phyloP scores from a whole-genome alignment of 1,284 basidiomycete species.

The Schizophyllum commune region DNA sequence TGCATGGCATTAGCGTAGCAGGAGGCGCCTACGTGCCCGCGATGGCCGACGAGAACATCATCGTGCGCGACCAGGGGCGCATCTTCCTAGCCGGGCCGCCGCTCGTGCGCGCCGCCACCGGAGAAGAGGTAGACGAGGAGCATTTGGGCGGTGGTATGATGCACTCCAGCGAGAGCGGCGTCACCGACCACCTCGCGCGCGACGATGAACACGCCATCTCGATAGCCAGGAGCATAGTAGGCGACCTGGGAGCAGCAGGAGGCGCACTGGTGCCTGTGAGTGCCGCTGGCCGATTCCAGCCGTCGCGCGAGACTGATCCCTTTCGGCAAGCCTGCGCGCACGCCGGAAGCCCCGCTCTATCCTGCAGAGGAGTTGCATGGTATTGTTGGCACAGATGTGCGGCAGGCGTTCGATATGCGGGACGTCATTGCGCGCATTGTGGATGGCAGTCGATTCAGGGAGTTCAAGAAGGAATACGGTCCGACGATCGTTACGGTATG shows the following conservation, averaged over 20 bases:
- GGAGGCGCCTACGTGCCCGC: slow-evolving; percentile 91
- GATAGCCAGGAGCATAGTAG: slow-evolving; percentile 76
- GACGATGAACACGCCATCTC: slow-evolving; percentile 87
- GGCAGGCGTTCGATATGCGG: slow-evolving; percentile 87
- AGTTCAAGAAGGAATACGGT: slow-evolving; percentile 95
- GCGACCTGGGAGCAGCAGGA: slow-evolving; percentile 66
- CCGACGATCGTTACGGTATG: slow-evolving; percentile 82
- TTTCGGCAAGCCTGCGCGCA: slow-evolving; percentile 41
- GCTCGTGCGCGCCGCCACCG: slow-evolving; percentile 91
- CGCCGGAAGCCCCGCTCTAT: slow-evolving; percentile 73
- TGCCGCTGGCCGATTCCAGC: not conserved
- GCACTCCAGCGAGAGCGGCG: slow-evolving; percentile 92
- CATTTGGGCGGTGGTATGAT: slow-evolving; percentile 87
- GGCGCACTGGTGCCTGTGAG: slow-evolving; percentile 41
- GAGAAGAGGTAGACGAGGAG: slow-evolving; percentile 90
- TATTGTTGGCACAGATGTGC: slow-evolving; percentile 84
- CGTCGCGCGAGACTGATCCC: not conserved
- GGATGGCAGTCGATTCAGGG: slow-evolving; percentile 87
- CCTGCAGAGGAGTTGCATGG: slow-evolving; percentile 78
- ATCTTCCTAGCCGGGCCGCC: slow-evolving; percentile 97
- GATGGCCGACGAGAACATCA: slow-evolving; percentile 95
- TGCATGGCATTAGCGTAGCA: slow-evolving; percentile 94
- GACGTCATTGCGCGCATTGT: slow-evolving; percentile 90
- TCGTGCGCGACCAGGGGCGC: slow-evolving; percentile 87
- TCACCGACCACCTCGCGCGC: slow-evolving; percentile 86